Evolutionary conservation across 2,329 filamentous ascomycete species (phyloP).

Genomic region (Cordyceps cateniannulata): DNA sequence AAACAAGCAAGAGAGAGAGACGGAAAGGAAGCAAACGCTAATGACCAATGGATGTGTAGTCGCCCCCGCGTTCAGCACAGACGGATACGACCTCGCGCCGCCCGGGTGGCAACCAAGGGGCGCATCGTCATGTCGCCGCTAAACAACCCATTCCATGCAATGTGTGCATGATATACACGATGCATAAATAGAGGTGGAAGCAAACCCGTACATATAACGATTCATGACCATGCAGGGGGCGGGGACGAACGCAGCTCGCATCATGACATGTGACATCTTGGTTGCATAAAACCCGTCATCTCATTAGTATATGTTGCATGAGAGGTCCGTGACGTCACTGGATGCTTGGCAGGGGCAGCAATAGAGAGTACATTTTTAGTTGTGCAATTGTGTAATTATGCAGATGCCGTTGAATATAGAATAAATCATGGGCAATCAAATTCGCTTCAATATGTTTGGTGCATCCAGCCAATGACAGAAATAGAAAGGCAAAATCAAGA

Average conservation of each 20-base stretch:
- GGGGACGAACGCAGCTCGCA: too few relatives aligned
- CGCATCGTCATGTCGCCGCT: neutral
- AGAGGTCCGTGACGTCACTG: neutral
- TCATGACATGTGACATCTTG: neutral
- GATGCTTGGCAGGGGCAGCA: too few relatives aligned
- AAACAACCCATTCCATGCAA: neutral
- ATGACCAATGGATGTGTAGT: neutral
- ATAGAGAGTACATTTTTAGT: too few relatives aligned
- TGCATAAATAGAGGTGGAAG: neutral
- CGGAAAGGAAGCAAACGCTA: neutral
- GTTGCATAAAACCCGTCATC: neutral
- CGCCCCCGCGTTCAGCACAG: constrained; percentile 7
- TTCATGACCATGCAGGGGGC: neutral
- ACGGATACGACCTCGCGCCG: constrained; percentile 7
- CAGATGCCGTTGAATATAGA: too few relatives aligned
- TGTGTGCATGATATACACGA: too few relatives aligned
- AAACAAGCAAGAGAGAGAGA: too few relatives aligned
- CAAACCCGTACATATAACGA: neutral
- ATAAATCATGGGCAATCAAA: too few relatives aligned
- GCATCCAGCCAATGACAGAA: too few relatives aligned
- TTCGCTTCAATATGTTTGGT: too few relatives aligned
- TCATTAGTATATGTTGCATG: neutral
- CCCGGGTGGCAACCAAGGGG: constrained; percentile 9
- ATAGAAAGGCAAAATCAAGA: neutral
- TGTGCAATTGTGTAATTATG: too few relatives aligned